These are phyloP conservation scores for Blastomyces silverae DNA, from an alignment of 2,329 filamentous ascomycete genomes.

Conservation along the genomic window DNA sequence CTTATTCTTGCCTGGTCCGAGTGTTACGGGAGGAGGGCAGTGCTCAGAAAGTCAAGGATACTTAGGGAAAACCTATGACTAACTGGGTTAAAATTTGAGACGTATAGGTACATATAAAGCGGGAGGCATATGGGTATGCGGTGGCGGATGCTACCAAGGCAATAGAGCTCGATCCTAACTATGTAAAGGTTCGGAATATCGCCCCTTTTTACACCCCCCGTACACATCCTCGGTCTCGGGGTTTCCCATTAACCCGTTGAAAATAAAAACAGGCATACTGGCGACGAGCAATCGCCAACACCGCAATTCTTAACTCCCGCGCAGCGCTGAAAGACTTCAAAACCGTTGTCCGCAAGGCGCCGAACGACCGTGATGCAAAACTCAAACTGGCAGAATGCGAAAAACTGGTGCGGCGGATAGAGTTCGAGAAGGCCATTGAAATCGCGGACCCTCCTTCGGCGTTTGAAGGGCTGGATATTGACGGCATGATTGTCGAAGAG, in stretches of 20 bases:
- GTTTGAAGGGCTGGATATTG: slow-evolving; percentile 80
- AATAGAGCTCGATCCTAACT: slow-evolving; percentile 77
- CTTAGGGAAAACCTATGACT: slow-evolving; percentile 6
- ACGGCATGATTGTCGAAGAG: slow-evolving; percentile 73
- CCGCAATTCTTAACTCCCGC: slow-evolving; percentile 79
- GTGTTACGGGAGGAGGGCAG: not conserved
- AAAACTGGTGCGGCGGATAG: slow-evolving; percentile 83
- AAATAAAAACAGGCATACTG: slow-evolving; percentile 67
- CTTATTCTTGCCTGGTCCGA: not conserved
- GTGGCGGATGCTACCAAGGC: slow-evolving; percentile 86
- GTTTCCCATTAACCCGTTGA: not conserved
- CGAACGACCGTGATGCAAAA: slow-evolving; percentile 81
- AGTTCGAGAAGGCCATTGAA: slow-evolving; percentile 93
- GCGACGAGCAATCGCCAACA: slow-evolving; percentile 82
- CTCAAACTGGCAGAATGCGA: slow-evolving; percentile 88
- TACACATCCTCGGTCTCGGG: not conserved
- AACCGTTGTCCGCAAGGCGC: slow-evolving; percentile 78
- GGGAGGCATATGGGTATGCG: slow-evolving; percentile 89
- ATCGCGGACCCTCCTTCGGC: slow-evolving; percentile 87
- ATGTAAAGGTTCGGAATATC: slow-evolving; percentile 67
- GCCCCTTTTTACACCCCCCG: too few species aligned
- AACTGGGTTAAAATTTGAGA: slow-evolving; percentile 6
- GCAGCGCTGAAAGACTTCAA: slow-evolving; percentile 91
- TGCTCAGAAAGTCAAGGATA: slow-evolving; percentile 8
- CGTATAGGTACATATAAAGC: slow-evolving; percentile 79